Conservation (phyloP, 257 asterid genomes). For the Nicotiana sylvestris region DNA sequence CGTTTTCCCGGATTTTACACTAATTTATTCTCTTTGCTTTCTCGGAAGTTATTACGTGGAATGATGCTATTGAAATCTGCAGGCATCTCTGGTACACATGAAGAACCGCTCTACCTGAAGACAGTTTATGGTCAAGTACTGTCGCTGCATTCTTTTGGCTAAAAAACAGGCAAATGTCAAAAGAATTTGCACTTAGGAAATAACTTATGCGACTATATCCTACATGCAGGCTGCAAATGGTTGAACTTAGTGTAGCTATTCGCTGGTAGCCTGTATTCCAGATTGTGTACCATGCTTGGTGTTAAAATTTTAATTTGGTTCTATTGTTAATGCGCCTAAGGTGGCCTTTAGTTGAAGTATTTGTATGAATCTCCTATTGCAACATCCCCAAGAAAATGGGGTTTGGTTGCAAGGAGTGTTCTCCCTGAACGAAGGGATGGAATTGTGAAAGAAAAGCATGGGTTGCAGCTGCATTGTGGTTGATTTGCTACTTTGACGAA, state of each 20-base stretch:
- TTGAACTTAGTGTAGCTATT: conserved; percentile 2
- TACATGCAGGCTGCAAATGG: neutral
- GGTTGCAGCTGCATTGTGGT: neutral
- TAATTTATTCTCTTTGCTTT: conserved; percentile 11
- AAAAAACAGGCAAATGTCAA: neutral
- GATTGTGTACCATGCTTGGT: conserved; percentile 2
- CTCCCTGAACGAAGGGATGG: neutral
- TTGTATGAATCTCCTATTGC: neutral
- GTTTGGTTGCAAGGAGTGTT: neutral
- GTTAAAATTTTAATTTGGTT: neutral
- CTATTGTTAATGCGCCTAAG: conserved; percentile 6
- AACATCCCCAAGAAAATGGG: neutral
- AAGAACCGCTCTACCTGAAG: conserved; percentile 7
- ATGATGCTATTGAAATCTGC: neutral
- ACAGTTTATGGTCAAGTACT: conserved; percentile 4
- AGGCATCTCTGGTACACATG: conserved; percentile 13
- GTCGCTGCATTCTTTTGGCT: neutral
- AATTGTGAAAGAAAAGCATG: neutral
- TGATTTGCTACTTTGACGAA: neutral
- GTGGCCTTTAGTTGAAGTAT: neutral
- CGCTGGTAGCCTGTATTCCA: neutral
- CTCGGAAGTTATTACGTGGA: neutral
- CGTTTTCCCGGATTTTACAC: neutral
- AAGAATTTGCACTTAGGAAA: neutral
- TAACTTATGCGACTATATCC: neutral